These are phyloP conservation scores for Marasmius sp. DNA, from an alignment of 1,284 basidiomycete species.

Conservation along the genomic window DNA sequence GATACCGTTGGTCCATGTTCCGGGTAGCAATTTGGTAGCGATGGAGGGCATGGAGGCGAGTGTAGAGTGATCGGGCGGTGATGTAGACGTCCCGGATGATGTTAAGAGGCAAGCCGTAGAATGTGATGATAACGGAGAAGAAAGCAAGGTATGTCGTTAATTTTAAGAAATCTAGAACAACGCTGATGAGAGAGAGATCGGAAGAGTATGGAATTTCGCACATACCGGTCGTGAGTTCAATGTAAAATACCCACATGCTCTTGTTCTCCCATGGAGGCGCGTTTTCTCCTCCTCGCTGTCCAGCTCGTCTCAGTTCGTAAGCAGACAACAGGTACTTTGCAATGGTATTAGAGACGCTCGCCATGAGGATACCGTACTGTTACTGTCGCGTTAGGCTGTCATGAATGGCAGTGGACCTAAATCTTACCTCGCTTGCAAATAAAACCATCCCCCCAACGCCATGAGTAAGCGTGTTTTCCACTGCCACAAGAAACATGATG, in stretches of 20 bases:
- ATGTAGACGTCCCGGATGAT: slow-evolving; percentile 97
- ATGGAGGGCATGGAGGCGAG: slow-evolving; percentile 83
- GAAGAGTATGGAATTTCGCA: slow-evolving; percentile 4
- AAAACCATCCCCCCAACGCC: slow-evolving; percentile 91
- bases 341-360: slow-evolving; percentile 76
- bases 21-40: slow-evolving; percentile 92
- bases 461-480: slow-evolving; percentile 75
- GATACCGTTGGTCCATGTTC: slow-evolving; percentile 97
- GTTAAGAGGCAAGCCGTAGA: slow-evolving; percentile 96
- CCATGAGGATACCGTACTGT: slow-evolving; percentile 89
- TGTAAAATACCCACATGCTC: slow-evolving; percentile 95
- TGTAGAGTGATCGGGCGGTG: slow-evolving; percentile 89
- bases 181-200: slow-evolving; percentile 2
- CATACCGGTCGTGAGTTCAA: slow-evolving; percentile 88
- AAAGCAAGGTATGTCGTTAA: slow-evolving; percentile 90
- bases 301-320: slow-evolving; percentile 79
- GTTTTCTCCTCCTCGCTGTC: slow-evolving; percentile 76
- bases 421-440: slow-evolving; percentile 88
- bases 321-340: slow-evolving; percentile 86
- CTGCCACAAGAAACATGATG: slow-evolving; percentile 72
- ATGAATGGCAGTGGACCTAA: slow-evolving; percentile 2
- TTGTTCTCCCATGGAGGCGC: slow-evolving; percentile 97
- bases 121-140: slow-evolving; percentile 89
- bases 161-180: slow-evolving; percentile 81
- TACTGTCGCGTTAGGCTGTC: slow-evolving; percentile 6